Evolutionary conservation across 176 grass and related monocot species (phyloP).

Genomic region (barley (Hordeum vulgare)): DNA sequence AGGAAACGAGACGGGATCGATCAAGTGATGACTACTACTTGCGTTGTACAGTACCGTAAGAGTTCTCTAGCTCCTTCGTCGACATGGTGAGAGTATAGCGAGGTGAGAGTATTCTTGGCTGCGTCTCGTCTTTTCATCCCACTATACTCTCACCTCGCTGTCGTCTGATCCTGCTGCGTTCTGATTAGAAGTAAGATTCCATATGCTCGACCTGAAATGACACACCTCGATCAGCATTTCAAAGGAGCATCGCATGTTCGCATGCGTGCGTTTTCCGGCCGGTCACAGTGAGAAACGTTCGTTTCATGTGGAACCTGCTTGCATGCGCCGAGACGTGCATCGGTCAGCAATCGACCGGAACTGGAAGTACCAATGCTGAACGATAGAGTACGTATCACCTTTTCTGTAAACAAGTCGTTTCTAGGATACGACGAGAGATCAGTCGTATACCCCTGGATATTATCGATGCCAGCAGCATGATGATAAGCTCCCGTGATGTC

Average conservation of each 20-base stretch:
- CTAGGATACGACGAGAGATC: neutral
- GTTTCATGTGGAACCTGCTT: neutral
- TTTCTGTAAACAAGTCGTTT: neutral
- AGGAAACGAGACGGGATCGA: neutral
- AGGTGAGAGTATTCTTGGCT: neutral
- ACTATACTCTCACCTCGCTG: slow-evolving; percentile 7
- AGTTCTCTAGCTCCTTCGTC: slow-evolving; percentile 13
- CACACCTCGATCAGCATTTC: neutral
- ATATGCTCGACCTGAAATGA: slow-evolving; percentile 9
- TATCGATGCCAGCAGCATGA: slow-evolving; percentile 29
- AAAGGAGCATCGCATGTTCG: neutral
- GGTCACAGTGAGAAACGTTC: neutral
- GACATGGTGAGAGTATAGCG: neutral
- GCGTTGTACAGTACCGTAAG: neutral
- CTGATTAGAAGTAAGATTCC: slow-evolving; percentile 42
- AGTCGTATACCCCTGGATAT: neutral
- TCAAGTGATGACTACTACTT: neutral
- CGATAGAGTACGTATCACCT: neutral
- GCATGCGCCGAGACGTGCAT: too few species aligned
- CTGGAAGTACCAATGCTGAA: neutral
- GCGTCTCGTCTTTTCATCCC: neutral
- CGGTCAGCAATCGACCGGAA: neutral
- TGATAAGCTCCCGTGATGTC: slow-evolving; percentile 27
- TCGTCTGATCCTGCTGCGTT: slow-evolving; percentile 1
- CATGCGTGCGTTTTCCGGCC: neutral